Evolutionary conservation across 352 stramenopile genomes (phyloP).

Genomic region (Pythium aquatile): DNA sequence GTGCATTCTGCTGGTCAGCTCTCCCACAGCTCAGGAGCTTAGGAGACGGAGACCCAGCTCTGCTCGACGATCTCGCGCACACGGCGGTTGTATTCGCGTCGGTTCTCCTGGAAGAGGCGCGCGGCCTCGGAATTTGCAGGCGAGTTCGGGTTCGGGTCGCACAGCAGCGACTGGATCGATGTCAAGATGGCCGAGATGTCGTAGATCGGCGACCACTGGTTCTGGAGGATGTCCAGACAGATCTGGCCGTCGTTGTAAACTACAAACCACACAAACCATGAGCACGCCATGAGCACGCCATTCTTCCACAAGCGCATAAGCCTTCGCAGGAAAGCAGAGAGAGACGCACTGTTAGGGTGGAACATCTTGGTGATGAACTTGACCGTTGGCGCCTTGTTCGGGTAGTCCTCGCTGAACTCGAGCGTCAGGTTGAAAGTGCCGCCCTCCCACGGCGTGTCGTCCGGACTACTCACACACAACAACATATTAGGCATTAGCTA

Average conservation of each 20-base stretch:
- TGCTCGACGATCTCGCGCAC: constrained; percentile 99
- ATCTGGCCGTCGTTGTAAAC: constrained; percentile 92
- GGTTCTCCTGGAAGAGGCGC: constrained; percentile 98
- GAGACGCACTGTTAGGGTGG: constrained; percentile 95
- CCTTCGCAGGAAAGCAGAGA: neutral
- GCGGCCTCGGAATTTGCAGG: constrained; percentile 98
- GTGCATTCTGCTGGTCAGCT: too few relatives aligned
- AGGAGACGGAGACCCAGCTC: constrained; percentile 92
- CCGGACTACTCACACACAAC: constrained; percentile 86
- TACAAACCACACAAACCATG: constrained; percentile 27
- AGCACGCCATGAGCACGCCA: neutral
- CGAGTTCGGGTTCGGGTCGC: constrained; percentile 98
- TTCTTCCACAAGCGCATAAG: neutral
- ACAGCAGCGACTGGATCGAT: constrained; percentile 99
- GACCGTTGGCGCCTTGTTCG: constrained; percentile 98
- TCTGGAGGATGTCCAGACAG: constrained; percentile 99
- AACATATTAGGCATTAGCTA: neutral
- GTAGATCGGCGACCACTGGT: constrained; percentile 99
- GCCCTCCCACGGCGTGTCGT: constrained; percentile 99
- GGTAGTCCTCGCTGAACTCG: constrained; percentile 99
- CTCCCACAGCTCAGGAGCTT: constrained; percentile 13
- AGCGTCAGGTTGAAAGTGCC: constrained; percentile 98
- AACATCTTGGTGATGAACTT: constrained; percentile 99
- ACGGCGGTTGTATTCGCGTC: constrained; percentile 98
- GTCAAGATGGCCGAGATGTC: constrained; percentile 99